Evolutionary conservation across 441 rosid species (phyloP), one percentile per base, ranked within the genome.

Genomic region (Cnidoscolus chayamansa): DNA sequence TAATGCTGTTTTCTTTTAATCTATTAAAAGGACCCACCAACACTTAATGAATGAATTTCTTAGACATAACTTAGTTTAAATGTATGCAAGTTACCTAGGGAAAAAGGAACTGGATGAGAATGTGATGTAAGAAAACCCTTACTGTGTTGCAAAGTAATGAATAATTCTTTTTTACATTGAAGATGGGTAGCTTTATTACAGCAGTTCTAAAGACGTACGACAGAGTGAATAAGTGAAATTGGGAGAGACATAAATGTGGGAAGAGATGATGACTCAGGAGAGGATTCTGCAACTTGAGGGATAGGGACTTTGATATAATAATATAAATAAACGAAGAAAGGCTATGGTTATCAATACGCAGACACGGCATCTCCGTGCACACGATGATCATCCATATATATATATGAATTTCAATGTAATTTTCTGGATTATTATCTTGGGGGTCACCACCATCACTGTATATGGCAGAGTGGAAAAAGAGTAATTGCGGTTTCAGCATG

Each of bases 351-450:
- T 25, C 25, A 87, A 86, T 86, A 90, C 70, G 73, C 87, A 80
- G 80, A 83, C 92, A 87, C 91, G 90, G 82, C 88, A 79, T 92
- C 89, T 90, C 85, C 95, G 97, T 89, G 95, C 74, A 81, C 77
- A 74, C 75, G 15, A 40, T 40, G 45, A 4, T 40, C 45, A 40
- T 40, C 45, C 4, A 40, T 40, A 40, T 35, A 35, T 35, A 35
- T 35, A 35, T 40, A 5, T 6, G 45, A 40, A 40, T 40, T 40
- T 40, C 45, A 40, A 40, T 40, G 6, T 40, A 5, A 5, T 40
- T 5, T 40, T 40, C 25, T 25, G 25, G 25, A 25, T 25, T 25
- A 25, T 25, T 25, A 25, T 25, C 4, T 35, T 35, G 37, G 37
- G 37, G 37, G 53, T 49, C 53, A 49, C 56, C 16, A 7, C n/a